phyloP scores from a whole-genome alignment of 371 early-diverging fungal genomes.

The Umbelopsis sp. region DNA sequence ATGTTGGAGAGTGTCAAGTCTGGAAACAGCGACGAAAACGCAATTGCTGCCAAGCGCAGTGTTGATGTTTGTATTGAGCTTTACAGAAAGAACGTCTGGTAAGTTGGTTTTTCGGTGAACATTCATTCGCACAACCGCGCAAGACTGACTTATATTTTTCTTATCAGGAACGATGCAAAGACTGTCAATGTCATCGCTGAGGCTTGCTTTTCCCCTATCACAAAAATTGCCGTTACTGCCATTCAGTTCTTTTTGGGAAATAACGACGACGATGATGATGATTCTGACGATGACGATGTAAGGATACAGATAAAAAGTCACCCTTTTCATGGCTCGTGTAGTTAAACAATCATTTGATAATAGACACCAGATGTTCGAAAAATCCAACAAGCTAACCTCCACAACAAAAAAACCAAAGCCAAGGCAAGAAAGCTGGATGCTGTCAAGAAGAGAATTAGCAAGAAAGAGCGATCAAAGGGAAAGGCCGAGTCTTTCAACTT shows the following conservation, averaged over 20 bases:
- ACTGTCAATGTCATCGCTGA: slow-evolving; percentile 97
- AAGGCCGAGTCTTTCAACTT: slow-evolving; percentile 86
- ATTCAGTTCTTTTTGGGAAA: slow-evolving; percentile 92
- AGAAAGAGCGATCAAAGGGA: slow-evolving; percentile 62
- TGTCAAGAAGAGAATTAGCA: slow-evolving; percentile 66
- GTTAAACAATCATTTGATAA: no score
- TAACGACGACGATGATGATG: slow-evolving; percentile 72
- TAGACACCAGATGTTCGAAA: slow-evolving; percentile 66
- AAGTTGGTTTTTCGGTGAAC: neutral
- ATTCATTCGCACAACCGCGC: neutral
- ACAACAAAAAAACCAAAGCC: slow-evolving; percentile 86
- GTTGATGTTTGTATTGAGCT: slow-evolving; percentile 95
- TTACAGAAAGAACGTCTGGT: slow-evolving; percentile 94
- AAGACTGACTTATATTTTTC: neutral
- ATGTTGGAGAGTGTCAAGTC: slow-evolving; percentile 69
- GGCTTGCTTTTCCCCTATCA: slow-evolving; percentile 89
- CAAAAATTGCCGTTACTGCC: slow-evolving; percentile 90
- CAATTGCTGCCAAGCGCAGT: slow-evolving; percentile 91
- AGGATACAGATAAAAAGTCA: neutral
- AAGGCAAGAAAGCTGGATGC: slow-evolving; percentile 76
- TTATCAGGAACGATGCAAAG: slow-evolving; percentile 84
- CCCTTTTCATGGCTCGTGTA: neutral
- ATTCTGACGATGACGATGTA: slow-evolving; percentile 69
- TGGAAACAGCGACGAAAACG: slow-evolving; percentile 69
- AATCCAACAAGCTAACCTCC: slow-evolving; percentile 74